Percentiles rank a stretch among this genome's conserved stretches.
Conservation (phyloP, 2,329 filamentous ascomycete genomes). For the Didymella sp. region DNA sequence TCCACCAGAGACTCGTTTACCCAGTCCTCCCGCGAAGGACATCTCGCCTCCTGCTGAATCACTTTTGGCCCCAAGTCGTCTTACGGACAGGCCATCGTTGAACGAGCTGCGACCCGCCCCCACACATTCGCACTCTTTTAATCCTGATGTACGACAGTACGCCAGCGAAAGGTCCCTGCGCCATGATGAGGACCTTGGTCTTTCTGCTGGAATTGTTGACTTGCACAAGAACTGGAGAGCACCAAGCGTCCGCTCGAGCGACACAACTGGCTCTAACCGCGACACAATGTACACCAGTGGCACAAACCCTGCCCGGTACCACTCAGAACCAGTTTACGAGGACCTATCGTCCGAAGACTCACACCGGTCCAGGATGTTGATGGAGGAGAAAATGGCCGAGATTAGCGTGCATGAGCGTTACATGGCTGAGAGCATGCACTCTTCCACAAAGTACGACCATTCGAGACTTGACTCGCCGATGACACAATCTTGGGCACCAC, state of each 20-base stretch:
- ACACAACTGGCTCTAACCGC: constrained; percentile 30
- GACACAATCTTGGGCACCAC: constrained; percentile 27
- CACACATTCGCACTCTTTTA: constrained; percentile 22
- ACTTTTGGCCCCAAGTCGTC: constrained; percentile 14
- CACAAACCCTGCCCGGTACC: constrained; percentile 23
- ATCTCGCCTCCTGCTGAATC: constrained; percentile 14
- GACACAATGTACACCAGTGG: constrained; percentile 38
- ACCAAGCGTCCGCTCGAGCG: constrained; percentile 37
- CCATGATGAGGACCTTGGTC: constrained; percentile 24
- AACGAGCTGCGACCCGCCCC: constrained; percentile 24
- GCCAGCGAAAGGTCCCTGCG: constrained; percentile 24
- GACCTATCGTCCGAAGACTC: constrained; percentile 34
- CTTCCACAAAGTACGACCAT: constrained; percentile 20
- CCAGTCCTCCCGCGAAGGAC: constrained; percentile 35
- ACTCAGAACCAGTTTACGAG: constrained; percentile 35
- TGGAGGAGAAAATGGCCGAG: constrained; percentile 37
- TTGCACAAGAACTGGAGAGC: constrained; percentile 40
- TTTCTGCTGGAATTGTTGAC: constrained; percentile 32
- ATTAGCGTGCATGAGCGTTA: constrained; percentile 36
- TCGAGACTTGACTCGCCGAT: constrained; percentile 27
- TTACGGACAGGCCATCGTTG: constrained; percentile 23
- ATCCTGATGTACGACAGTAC: constrained; percentile 20
- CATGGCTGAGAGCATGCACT: constrained; percentile 28
- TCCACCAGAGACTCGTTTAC: constrained; percentile 42
- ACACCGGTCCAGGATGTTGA: constrained; percentile 27